Conservation (phyloP, 371 early-diverging fungal species). For the Rhizopus arrhizus region DNA sequence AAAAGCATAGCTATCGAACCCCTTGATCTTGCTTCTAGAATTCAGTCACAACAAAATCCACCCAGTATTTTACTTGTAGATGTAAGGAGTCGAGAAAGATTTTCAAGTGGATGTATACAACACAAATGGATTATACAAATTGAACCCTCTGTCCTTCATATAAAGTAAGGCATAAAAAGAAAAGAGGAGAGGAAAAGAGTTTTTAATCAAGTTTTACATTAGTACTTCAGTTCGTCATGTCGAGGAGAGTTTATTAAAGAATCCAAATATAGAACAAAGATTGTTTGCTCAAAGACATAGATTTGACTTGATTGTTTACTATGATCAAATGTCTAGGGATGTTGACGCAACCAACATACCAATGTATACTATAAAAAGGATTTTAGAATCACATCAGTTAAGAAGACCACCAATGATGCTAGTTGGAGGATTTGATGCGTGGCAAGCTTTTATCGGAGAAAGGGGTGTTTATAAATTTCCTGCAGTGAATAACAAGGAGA, state of each 20-base stretch:
- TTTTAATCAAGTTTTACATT: not conserved
- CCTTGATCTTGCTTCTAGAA: slow-evolving; percentile 36
- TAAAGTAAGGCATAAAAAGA: slow-evolving; percentile 40
- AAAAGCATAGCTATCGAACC: slow-evolving; percentile 32
- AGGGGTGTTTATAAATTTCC: slow-evolving; percentile 31
- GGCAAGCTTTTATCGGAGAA: slow-evolving; percentile 55
- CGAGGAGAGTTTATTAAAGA: slow-evolving; percentile 16
- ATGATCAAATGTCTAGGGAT: slow-evolving; percentile 57
- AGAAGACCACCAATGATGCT: slow-evolving; percentile 65
- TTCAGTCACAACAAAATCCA: slow-evolving; percentile 34
- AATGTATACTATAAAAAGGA: slow-evolving; percentile 39
- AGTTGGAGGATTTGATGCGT: slow-evolving; percentile 76
- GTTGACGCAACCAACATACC: slow-evolving; percentile 26
- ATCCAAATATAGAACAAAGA: slow-evolving; percentile 47
- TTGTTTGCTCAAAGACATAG: slow-evolving; percentile 62
- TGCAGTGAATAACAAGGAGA: not conserved
- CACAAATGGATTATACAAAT: slow-evolving; percentile 71
- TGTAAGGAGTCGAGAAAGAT: slow-evolving; percentile 67
- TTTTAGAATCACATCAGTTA: slow-evolving; percentile 25
- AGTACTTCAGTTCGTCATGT: not conserved
- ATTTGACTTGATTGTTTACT: slow-evolving; percentile 73
- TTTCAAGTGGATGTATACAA: slow-evolving; percentile 67
- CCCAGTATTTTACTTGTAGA: slow-evolving; percentile 71
- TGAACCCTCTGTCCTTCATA: slow-evolving; percentile 66
- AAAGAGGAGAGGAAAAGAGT: not conserved